Percentiles rank a stretch among this genome's conserved stretches.
phyloP scores from a whole-genome alignment of 352 stramenopile genomes.

The Phytophthora vignae region DNA sequence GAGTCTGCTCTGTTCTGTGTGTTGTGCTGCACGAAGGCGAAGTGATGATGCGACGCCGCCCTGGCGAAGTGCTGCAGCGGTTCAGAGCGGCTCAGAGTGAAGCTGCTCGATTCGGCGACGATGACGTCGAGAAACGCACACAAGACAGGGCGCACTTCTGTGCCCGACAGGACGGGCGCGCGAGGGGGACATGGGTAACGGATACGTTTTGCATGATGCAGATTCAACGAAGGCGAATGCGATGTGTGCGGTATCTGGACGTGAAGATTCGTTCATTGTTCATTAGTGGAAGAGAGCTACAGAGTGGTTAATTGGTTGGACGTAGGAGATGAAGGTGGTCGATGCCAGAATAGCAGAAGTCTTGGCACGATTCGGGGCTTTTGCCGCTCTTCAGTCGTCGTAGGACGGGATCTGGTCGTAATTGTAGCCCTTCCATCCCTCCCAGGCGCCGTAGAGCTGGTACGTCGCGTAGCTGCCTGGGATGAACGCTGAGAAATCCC shows the following conservation, averaged over 20 bases:
- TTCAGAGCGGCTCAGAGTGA: slow-evolving; percentile 13
- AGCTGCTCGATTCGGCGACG: slow-evolving; percentile 31
- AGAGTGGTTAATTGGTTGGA: background rate
- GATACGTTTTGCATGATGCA: background rate
- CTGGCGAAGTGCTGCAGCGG: background rate
- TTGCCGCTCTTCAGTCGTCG: slow-evolving; percentile 60
- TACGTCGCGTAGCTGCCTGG: slow-evolving; percentile 81
- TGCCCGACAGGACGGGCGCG: slow-evolving; percentile 11
- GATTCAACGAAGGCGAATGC: slow-evolving; percentile 2
- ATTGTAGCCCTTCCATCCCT: slow-evolving; percentile 87
- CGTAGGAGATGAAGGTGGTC: background rate
- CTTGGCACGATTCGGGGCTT: background rate
- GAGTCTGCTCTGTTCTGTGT: background rate
- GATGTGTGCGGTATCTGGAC: background rate
- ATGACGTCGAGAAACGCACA: slow-evolving; percentile 34
- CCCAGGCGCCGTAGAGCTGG: slow-evolving; percentile 84
- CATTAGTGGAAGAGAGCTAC: background rate
- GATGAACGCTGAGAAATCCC: slow-evolving; percentile 69
- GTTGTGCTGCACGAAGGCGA: background rate
- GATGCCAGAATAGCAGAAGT: background rate
- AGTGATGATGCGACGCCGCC: slow-evolving; percentile 22
- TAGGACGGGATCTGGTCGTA: slow-evolving; percentile 89
- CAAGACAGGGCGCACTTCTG: slow-evolving; percentile 7
- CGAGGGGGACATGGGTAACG: slow-evolving; percentile 6
- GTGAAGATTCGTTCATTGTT: background rate